Conservation (phyloP, 768 basidiomycete genomes). For the Russula abietina region DNA sequence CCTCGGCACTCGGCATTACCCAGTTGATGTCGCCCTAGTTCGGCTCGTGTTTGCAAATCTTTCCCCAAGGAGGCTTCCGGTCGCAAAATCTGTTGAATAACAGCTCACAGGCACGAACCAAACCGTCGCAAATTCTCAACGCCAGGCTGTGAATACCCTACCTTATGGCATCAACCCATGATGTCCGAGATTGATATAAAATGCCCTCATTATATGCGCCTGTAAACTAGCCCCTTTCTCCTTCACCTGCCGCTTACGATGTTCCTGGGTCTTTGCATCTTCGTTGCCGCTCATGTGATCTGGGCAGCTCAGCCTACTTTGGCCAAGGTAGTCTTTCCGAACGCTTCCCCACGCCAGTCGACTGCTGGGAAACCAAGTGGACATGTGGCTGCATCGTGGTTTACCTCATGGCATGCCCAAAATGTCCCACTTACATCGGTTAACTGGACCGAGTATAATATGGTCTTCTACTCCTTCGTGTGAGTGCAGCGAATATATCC, state of each 20-base stretch:
- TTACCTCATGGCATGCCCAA: conserved; percentile 45
- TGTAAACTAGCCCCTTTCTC: background rate
- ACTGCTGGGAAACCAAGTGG: background rate
- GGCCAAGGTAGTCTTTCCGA: no score
- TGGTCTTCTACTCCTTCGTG: conserved; percentile 59
- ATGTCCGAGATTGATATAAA: background rate
- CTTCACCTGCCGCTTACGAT: background rate
- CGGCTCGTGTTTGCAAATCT: no score
- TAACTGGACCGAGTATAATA: conserved; percentile 51
- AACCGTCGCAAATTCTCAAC: background rate
- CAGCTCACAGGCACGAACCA: background rate
- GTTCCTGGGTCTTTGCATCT: background rate
- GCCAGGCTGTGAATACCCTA: background rate
- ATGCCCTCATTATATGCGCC: background rate
- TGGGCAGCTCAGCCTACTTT: background rate
- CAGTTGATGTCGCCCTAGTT: no score
- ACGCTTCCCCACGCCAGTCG: no score
- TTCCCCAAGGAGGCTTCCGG: no score
- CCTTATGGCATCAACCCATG: background rate
- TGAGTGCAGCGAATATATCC: conserved; percentile 32
- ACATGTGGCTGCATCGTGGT: conserved; percentile 47
- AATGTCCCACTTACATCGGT: conserved; percentile 40
- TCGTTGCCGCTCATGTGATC: conserved; percentile 8
- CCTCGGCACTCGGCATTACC: no score
- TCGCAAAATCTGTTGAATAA: no score